phyloP scores from a whole-genome alignment of 2,329 filamentous ascomycete species.

The Penicillium fuscoglaucum region DNA sequence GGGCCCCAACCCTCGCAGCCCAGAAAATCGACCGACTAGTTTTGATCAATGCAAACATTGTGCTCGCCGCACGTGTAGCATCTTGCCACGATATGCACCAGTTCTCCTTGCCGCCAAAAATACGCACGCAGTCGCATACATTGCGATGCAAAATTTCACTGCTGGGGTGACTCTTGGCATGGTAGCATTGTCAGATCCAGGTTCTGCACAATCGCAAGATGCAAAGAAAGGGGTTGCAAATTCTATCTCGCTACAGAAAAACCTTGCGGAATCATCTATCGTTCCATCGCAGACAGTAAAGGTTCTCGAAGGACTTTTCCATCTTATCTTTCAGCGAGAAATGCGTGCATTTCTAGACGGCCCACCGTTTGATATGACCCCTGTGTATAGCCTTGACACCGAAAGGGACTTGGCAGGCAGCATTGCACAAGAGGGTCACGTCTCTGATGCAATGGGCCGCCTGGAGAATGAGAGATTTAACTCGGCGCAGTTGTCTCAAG shows the following conservation, averaged over 20 bases:
- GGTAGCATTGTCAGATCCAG: not conserved
- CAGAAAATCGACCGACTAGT: not conserved
- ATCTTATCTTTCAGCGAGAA: not conserved
- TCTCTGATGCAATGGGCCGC: not conserved
- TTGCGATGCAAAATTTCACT: not conserved
- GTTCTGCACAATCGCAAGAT: not conserved
- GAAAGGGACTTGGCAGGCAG: not conserved
- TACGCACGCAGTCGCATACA: not conserved
- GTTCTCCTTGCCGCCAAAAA: not conserved
- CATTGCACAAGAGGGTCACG: not conserved
- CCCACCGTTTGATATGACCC: not conserved
- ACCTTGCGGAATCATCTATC: not conserved
- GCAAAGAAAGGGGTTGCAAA: not conserved
- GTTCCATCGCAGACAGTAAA: not conserved
- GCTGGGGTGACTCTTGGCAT: not conserved
- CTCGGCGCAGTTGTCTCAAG: not conserved
- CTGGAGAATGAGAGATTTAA: not conserved
- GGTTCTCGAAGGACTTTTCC: not conserved
- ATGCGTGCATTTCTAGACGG: not conserved
- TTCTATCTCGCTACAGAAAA: not conserved
- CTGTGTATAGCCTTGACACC: not conserved
- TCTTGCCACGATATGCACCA: not conserved
- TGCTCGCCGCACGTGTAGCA: not conserved
- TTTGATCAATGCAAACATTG: not conserved
- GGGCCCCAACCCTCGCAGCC: not conserved